phyloP scores from a whole-genome alignment of 768 basidiomycete genomes.

The Tephrocybe sp. region DNA sequence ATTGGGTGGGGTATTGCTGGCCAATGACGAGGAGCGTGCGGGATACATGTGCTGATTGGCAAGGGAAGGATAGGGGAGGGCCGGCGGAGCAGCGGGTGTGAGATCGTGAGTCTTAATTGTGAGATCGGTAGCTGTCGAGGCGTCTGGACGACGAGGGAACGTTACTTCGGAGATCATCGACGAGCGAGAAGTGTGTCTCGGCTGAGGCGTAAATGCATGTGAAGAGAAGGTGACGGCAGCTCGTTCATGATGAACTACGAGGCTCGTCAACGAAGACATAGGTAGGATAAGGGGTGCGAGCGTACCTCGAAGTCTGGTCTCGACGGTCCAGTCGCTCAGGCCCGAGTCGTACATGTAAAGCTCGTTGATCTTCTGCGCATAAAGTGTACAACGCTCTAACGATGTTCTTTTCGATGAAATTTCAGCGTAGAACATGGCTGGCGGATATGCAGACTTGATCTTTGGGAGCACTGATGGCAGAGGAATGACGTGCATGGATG shows the following conservation, averaged over 20 bases:
- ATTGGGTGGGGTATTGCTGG: constrained; percentile 40
- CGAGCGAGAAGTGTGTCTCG: constrained; percentile 67
- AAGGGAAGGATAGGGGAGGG: constrained; percentile 76
- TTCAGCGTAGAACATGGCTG: constrained; percentile 73
- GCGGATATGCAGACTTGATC: constrained; percentile 44
- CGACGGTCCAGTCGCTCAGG: constrained; percentile 70
- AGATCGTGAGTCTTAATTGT: constrained; percentile 46
- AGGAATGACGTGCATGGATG: constrained; percentile 18
- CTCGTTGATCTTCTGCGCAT: constrained; percentile 84
- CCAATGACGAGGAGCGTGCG: constrained; percentile 31
- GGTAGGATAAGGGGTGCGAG: constrained; percentile 11
- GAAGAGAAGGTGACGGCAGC: constrained; percentile 35
- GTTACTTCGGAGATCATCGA: constrained; percentile 77
- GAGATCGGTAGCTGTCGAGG: constrained; percentile 76
- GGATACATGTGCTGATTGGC: constrained; percentile 37
- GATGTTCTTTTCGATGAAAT: constrained; percentile 54
- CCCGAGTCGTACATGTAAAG: constrained; percentile 75
- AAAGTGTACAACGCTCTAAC: constrained; percentile 69
- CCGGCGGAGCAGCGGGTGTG: constrained; percentile 53
- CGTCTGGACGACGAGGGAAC: constrained; percentile 80
- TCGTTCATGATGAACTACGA: constrained; percentile 28
- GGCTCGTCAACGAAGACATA: constrained; percentile 2
- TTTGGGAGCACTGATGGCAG: constrained; percentile 25
- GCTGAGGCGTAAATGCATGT: constrained; percentile 48
- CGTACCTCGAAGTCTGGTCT: constrained; percentile 57